phyloP scores from a whole-genome alignment of 2,329 filamentous ascomycete genomes.

The Tolypocladium endophyticum region DNA sequence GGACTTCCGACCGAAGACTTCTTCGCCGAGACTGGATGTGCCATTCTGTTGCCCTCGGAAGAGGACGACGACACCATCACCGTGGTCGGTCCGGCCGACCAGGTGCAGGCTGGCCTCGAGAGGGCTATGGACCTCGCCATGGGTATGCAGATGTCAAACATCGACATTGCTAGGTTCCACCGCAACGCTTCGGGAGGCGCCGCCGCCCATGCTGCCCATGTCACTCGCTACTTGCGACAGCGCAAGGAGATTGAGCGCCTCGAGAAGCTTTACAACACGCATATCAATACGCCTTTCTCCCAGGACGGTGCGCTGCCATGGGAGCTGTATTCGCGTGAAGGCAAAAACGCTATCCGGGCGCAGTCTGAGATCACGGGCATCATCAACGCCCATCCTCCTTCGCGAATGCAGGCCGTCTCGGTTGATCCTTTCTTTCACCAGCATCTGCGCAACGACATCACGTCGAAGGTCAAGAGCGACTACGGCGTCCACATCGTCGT shows the following conservation, averaged over 20 bases:
- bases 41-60: slow-evolving; percentile 68
- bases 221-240: slow-evolving; percentile 80
- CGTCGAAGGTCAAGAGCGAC: slow-evolving; percentile 52
- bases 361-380: slow-evolving; percentile 66
- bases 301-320: slow-evolving; percentile 64
- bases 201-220: slow-evolving; percentile 68
- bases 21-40: slow-evolving; percentile 81
- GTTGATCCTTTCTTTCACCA: slow-evolving; percentile 74
- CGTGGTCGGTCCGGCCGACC: slow-evolving; percentile 68
- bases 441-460: slow-evolving; percentile 56
- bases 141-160: slow-evolving; percentile 72
- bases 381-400: slow-evolving; percentile 63
- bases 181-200: slow-evolving; percentile 61
- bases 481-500: slow-evolving; percentile 66
- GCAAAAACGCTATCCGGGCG: slow-evolving; percentile 70
- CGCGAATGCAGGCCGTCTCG: slow-evolving; percentile 54
- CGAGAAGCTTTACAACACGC: slow-evolving; percentile 70
- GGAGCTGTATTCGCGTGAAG: slow-evolving; percentile 81
- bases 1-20: slow-evolving; percentile 77
- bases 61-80: slow-evolving; percentile 77
- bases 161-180: slow-evolving; percentile 76
- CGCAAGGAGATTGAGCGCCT: slow-evolving; percentile 73
- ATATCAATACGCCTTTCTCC: slow-evolving; percentile 70
- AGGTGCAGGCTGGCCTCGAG: slow-evolving; percentile 65
- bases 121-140: slow-evolving; percentile 82